Percentiles rank a stretch among this genome's conserved stretches.
phyloP scores from a whole-genome alignment of 495 filamentous ascomycete genomes.

The Talaromyces borbonicus region DNA sequence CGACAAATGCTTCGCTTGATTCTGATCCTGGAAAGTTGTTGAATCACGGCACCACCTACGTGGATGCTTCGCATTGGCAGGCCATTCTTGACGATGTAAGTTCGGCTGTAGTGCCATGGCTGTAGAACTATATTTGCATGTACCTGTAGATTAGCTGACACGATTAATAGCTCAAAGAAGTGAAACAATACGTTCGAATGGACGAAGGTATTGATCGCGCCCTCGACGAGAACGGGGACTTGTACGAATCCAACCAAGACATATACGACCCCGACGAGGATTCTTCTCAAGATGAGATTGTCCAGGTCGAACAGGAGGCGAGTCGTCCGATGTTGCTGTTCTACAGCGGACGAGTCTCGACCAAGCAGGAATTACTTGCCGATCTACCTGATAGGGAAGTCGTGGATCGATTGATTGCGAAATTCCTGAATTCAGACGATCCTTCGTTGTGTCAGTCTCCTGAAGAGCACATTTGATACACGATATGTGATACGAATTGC shows the following conservation, averaged over 20 bases:
- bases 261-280: too few relatives aligned
- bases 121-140: conserved; percentile 9
- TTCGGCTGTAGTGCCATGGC: conserved; percentile 2
- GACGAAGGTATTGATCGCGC: conserved; percentile 2
- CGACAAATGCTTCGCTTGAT: conserved; percentile 12
- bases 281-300: conserved; percentile 16
- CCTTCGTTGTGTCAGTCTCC: conserved; percentile 26
- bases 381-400: conserved; percentile 32
- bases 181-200: conserved; percentile 21
- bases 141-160: too few relatives aligned
- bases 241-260: too few relatives aligned
- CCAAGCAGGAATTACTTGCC: conserved; percentile 27
- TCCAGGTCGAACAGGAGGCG: conserved; percentile 14
- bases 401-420: conserved; percentile 34
- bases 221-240: conserved; percentile 10
- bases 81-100: conserved; percentile 42
- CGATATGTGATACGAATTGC: background rate
- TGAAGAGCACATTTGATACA: too few relatives aligned
- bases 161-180: conserved; percentile 28
- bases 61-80: conserved; percentile 41
- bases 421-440: conserved; percentile 35
- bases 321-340: conserved; percentile 31
- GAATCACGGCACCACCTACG: conserved; percentile 42
- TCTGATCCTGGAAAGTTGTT: conserved; percentile 63
- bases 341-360: conserved; percentile 22